A percentile compares a stretch with the other conserved stretches of the same genome.
phyloP scores from a whole-genome alignment of 345 rosid species.

The Geranium rotundifolium region DNA sequence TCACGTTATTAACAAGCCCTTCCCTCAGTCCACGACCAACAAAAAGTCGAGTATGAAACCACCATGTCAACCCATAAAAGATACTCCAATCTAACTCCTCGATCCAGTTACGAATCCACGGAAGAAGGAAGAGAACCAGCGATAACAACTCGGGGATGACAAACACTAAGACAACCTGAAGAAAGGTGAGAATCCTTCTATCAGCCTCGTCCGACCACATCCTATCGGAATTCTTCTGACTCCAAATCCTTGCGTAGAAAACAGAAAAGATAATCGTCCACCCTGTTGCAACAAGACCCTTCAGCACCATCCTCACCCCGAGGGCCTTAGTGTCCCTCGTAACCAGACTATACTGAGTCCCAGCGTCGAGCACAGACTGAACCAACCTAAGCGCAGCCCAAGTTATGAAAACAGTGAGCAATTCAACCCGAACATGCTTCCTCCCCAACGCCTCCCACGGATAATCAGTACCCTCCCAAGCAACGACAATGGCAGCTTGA shows the following conservation, averaged over 20 bases:
- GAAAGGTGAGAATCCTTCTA: constrained; percentile 42
- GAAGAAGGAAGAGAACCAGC: constrained; percentile 53
- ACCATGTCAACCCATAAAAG: constrained; percentile 65
- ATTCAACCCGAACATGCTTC: constrained; percentile 48
- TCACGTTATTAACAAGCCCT: constrained; percentile 65
- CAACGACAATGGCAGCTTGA: constrained; percentile 67
- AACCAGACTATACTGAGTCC: constrained; percentile 83
- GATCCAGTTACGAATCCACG: constrained; percentile 68
- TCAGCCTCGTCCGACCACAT: constrained; percentile 53
- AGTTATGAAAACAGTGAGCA: constrained; percentile 73
- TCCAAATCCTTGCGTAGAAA: constrained; percentile 76
- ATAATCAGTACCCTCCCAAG: constrained; percentile 36
- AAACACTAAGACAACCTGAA: constrained; percentile 52
- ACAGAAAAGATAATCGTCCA: constrained; percentile 70
- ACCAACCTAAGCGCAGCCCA: constrained; percentile 66
- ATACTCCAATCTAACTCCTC: constrained; percentile 59
- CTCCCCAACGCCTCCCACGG: constrained; percentile 52
- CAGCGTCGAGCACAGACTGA: constrained; percentile 71
- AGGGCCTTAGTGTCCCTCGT: constrained; percentile 48
- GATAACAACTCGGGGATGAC: constrained; percentile 69
- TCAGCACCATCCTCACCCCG: constrained; percentile 67
- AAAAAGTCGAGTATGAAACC: constrained; percentile 71
- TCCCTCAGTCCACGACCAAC: constrained; percentile 95
- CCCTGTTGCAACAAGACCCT: constrained; percentile 44
- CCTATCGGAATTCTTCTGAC: constrained; percentile 49